phyloP scores from a whole-genome alignment of 345 rosid species.

The Erodium maritimum region DNA sequence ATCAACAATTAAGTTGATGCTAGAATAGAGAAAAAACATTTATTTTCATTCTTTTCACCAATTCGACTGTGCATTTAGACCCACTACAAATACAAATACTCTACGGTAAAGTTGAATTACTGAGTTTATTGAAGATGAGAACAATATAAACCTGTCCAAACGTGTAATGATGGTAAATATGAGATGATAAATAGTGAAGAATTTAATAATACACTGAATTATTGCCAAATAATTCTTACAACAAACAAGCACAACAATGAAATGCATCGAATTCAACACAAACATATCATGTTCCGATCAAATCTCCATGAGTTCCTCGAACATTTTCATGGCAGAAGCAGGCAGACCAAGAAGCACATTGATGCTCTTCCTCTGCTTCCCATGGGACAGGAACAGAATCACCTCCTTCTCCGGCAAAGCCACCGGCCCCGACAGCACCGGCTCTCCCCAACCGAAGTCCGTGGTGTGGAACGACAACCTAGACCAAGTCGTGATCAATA shows the following conservation, averaged over 20 bases:
- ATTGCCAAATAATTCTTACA: neutral
- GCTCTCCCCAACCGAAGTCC: conserved; percentile 91
- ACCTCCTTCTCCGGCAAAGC: conserved; percentile 87
- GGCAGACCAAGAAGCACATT: conserved; percentile 77
- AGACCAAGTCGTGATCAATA: conserved; percentile 77
- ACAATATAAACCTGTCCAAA: too few relatives aligned
- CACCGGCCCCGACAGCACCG: conserved; percentile 64
- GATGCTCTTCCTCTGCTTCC: conserved; percentile 45
- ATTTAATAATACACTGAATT: too few relatives aligned
- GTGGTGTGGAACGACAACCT: conserved; percentile 62
- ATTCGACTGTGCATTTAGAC: too few relatives aligned
- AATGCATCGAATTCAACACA: neutral
- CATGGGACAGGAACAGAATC: conserved; percentile 56
- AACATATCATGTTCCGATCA: conserved; percentile 7
- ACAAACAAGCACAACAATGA: neutral
- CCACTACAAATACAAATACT: too few relatives aligned
- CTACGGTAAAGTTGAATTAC: too few relatives aligned
- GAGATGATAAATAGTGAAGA: too few relatives aligned
- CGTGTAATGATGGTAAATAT: too few relatives aligned
- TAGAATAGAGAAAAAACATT: too few relatives aligned
- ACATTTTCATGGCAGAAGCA: conserved; percentile 58
- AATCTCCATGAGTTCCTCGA: conserved; percentile 45
- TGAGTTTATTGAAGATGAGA: too few relatives aligned
- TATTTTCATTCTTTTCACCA: too few relatives aligned
- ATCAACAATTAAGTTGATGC: too few relatives aligned